A percentile compares a stretch with the other conserved stretches of the same genome.
These are phyloP conservation scores for Huntiella abstrusa DNA, from an alignment of 2,329 filamentous ascomycete genomes.

Conservation along the genomic window DNA sequence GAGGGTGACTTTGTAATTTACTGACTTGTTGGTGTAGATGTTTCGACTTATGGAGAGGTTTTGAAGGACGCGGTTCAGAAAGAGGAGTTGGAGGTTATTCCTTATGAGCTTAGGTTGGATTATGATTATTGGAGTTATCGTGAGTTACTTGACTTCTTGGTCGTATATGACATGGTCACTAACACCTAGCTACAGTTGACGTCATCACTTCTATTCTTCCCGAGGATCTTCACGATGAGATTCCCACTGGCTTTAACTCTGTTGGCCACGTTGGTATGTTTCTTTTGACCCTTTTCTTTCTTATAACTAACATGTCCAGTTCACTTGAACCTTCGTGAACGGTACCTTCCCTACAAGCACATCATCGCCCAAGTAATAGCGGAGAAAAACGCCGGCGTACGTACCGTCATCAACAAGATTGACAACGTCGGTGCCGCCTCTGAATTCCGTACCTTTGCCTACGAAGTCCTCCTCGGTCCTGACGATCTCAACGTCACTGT, in stretches of 20 bases:
- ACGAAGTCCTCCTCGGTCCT: constrained; percentile 71
- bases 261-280: constrained; percentile 66
- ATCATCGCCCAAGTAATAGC: constrained; percentile 70
- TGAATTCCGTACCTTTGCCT: constrained; percentile 78
- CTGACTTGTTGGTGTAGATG: constrained; percentile 25
- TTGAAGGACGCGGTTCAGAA: constrained; percentile 49
- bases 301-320: constrained; percentile 27
- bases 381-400: constrained; percentile 70
- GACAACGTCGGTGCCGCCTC: constrained; percentile 73
- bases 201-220: constrained; percentile 69
- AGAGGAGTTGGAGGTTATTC: constrained; percentile 50
- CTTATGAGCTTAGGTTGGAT: constrained; percentile 56
- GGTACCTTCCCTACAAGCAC: constrained; percentile 69
- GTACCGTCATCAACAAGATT: constrained; percentile 90
- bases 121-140: constrained; percentile 79
- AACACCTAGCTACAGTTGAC: constrained; percentile 35
- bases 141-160: constrained; percentile 21
- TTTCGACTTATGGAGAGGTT: constrained; percentile 56
- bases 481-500: constrained; percentile 71
- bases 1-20: neutral
- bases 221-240: constrained; percentile 58
- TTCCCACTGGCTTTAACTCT: constrained; percentile 70
- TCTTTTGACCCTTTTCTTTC: neutral
- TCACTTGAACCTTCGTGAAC: constrained; percentile 73
- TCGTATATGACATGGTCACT: constrained; percentile 10